Evolutionary conservation across 805 yeast species (phyloP).

Genomic region (Myxozyma vanderwaltii): DNA sequence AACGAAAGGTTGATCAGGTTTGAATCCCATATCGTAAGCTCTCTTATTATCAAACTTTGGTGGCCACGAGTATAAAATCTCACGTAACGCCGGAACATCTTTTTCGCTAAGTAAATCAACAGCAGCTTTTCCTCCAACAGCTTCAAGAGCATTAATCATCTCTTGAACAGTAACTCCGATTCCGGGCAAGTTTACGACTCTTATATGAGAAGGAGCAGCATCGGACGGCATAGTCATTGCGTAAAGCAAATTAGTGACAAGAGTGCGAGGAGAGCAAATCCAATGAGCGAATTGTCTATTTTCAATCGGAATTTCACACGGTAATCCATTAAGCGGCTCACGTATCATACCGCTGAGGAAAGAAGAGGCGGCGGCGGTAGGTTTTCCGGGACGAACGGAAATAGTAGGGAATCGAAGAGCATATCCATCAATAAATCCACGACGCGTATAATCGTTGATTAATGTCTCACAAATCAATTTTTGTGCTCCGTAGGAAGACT

Average conservation of each 20-base stretch:
- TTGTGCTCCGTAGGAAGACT: constrained; percentile 38
- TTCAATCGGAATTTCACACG: constrained; percentile 35
- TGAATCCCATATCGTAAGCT: constrained; percentile 25
- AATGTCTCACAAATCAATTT: constrained; percentile 36
- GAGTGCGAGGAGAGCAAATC: constrained; percentile 35
- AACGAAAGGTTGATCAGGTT: constrained; percentile 25
- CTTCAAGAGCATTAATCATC: constrained; percentile 36
- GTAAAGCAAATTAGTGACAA: constrained; percentile 32
- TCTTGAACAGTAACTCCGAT: constrained; percentile 35
- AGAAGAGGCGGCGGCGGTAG: constrained; percentile 37
- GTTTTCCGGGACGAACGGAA: constrained; percentile 37
- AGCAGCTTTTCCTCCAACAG: constrained; percentile 32
- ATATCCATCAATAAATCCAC: constrained; percentile 36
- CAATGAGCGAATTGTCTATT: constrained; percentile 32
- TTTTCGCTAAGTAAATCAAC: constrained; percentile 30
- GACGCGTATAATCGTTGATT: constrained; percentile 36
- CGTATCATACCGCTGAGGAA: constrained; percentile 38
- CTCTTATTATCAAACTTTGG: constrained; percentile 30
- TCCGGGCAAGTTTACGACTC: constrained; percentile 38
- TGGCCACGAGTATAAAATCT: constrained; percentile 37
- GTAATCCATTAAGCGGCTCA: constrained; percentile 34
- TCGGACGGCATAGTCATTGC: constrained; percentile 30
- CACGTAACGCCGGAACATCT: constrained; percentile 30
- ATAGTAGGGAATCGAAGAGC: constrained; percentile 33
- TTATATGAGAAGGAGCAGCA: constrained; percentile 19